Base-by-base conservation (phyloP, 768 basidiomycete species). In the Boletus tomentosulus region DNA sequence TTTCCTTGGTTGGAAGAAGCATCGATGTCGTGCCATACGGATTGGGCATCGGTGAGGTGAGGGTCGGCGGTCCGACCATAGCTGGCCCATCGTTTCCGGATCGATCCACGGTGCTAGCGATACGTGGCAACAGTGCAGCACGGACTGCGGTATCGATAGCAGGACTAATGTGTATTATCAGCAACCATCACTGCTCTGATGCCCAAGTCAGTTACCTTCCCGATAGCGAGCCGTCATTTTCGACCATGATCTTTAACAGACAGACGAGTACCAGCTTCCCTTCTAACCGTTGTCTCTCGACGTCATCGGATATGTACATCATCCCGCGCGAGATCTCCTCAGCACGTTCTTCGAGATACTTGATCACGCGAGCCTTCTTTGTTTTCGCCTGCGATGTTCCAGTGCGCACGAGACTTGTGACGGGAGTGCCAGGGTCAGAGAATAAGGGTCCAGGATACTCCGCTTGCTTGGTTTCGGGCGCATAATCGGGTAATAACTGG, bases 371-470 rank as follows among this genome's bases (percentile, higher is more conserved):
- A 9, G 83, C 74, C 64, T 95, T 94, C 76, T 95, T 98, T 27
- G 83, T 82, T 75, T 97, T 98, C 12, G 73, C 73, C 62, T 89
- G 83, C 11, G 80, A 73, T 16, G 73, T 70, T 28, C 80, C 78
- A 3, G 82, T 73, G 51, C 88, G 85, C 27, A 92, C 88, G 19
- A 93, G 76, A 56, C 85, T 80, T 3, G 83, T 76, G 6, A 81
- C 77, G 3, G 81, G 77, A 4, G 81, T 72, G 1, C 87, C 83
- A 3, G 86, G 76, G 66, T 96, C 95, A 30, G 82, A 79, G 58
- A 92, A 83, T 57, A 98, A 69, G 4, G 96, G 96, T 1, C 96
- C 96, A 39, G 96, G 96, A 71, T 86, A 98, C 2, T 77, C 71
- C 9, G 74, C 74, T 7, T 78, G 70, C 2, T 82, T 77, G 12